Base-by-base conservation (phyloP, 495 filamentous ascomycete species). In the Monascus purpureus region DNA sequence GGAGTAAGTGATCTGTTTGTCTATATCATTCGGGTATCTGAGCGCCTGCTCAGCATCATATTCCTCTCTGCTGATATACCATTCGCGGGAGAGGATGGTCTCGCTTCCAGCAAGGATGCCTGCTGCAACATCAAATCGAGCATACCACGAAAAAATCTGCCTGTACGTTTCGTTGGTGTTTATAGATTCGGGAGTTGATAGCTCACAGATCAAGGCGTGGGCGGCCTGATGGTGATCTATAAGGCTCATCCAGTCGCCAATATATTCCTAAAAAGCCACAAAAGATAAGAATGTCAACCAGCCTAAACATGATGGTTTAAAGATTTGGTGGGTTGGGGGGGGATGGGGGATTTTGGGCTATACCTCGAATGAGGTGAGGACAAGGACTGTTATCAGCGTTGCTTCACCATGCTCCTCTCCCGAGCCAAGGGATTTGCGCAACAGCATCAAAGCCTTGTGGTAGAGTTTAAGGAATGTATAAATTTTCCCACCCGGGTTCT, bases 281-380 rank as follows among this genome's bases (percentile, higher is more conserved):
- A 65, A 43, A 32, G 33, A 28, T 13, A 11, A 8, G 13, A 7
- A 20, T 9, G 13, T 22, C 23, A 15, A 33, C 18, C 25, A 14
- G 8, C 17, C 32, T n/a, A 35, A 14, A 13, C 32, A 25, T 19
- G 13, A 35, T 34, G n/a, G n/a, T n/a, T n/a, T n/a, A n/a, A n/a
- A n/a, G n/a, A n/a, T n/a, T n/a, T n/a, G n/a, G n/a, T n/a, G n/a
- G n/a, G n/a, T n/a, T n/a, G n/a, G n/a, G n/a, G n/a, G n/a, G n/a
- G n/a, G n/a, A n/a, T n/a, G n/a, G n/a, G n/a, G n/a, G n/a, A n/a
- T n/a, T n/a, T n/a, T n/a, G n/a, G n/a, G 22, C 33, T 61, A 50
- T 67, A 94, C 88, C 74, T 97, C 90, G 38, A 94, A 85, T 6
- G 77, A 87, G 27, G 86, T 87, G 25, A 96, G 73, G 40, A 95